Evolutionary conservation across 441 rosid genomes (phyloP), one percentile per base, ranked within the genome.

Genomic region (Viola pubescens): DNA sequence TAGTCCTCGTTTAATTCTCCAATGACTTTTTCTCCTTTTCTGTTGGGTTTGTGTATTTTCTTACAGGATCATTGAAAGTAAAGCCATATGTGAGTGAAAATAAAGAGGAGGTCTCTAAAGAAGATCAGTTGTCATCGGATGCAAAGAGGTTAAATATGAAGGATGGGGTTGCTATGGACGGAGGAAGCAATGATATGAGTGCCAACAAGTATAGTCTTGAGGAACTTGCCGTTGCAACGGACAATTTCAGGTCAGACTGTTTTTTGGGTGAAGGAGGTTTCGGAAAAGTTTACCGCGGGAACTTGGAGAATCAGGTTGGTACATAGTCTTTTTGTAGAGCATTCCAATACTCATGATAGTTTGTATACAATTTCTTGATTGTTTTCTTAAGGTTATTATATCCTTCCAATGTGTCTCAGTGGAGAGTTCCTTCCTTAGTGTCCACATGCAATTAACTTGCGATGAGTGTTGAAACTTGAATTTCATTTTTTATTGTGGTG

Each of bases 191-290:
- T 12, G 65, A 54, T 13, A 52, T 58, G 54, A 62, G 39, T 56
- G 89, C 84, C 4, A 64, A 70, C 45, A 62, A 79, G n/a, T 82
- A 84, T 59, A 52, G 82, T n/a, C 79, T 81, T 54, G 77, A 65
- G 43, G 85, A 85, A 60, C 85, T 87, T 8, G 67, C 66, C 0
- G 65, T 70, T 6, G 83, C 86, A 13, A 80, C 95, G 0, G 65
- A 63, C 0, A 79, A 79, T 70, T 87, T 85, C 53, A 75, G 70
- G 64, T 40, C 69, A 0, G 81, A 74, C 65, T 81, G 83, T 78
- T 83, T 80, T 59, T 56, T 87, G 60, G 95, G 95, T n/a, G 88
- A 82, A 83, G 95, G 95, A 48, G 95, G 95, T 9, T 87, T 87
- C 48, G 95, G 91, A 10, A 87, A 78, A 77, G 95, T 87, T 44